phyloP scores from a whole-genome alignment of 805 yeast genomes.

The Grigorovia yakushimaensis region DNA sequence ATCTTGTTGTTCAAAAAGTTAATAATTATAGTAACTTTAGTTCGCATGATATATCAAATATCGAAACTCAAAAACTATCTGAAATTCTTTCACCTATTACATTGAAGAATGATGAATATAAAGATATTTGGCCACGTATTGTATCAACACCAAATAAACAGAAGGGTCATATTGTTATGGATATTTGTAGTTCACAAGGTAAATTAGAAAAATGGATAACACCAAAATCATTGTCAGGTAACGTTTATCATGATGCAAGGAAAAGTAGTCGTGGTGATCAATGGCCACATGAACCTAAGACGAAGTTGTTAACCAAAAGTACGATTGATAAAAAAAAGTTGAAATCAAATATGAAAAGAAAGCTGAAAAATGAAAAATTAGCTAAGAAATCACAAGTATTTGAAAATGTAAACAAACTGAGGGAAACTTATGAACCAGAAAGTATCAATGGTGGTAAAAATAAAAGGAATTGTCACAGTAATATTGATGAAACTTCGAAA shows the following conservation, averaged over 20 bases:
- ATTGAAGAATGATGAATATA: constrained; percentile 14
- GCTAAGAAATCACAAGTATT: constrained; percentile 12
- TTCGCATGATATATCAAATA: constrained; percentile 10
- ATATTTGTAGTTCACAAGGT: constrained; percentile 73
- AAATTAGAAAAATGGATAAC: constrained; percentile 79
- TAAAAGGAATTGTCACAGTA: too few relatives aligned
- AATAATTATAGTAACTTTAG: constrained; percentile 34
- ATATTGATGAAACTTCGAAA: constrained; percentile 5
- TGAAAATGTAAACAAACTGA: not conserved
- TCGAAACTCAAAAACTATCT: not conserved
- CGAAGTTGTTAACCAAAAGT: constrained; percentile 30
- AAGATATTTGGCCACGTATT: constrained; percentile 59
- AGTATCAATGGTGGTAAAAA: too few relatives aligned
- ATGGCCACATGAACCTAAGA: constrained; percentile 70
- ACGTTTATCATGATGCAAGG: constrained; percentile 80
- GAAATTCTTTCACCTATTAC: constrained; percentile 16
- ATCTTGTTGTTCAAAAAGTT: constrained; percentile 41
- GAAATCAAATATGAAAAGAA: constrained; percentile 13
- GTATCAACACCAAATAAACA: constrained; percentile 62
- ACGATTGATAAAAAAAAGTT: constrained; percentile 19
- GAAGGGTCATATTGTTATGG: constrained; percentile 73
- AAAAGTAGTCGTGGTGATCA: constrained; percentile 76
- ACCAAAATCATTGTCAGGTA: constrained; percentile 65
- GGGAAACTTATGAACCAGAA: not conserved
- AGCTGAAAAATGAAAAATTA: constrained; percentile 13